These are phyloP conservation scores for Plasmodium gaboni DNA, from an alignment of 169 alveolate species.

Conservation along the genomic window DNA sequence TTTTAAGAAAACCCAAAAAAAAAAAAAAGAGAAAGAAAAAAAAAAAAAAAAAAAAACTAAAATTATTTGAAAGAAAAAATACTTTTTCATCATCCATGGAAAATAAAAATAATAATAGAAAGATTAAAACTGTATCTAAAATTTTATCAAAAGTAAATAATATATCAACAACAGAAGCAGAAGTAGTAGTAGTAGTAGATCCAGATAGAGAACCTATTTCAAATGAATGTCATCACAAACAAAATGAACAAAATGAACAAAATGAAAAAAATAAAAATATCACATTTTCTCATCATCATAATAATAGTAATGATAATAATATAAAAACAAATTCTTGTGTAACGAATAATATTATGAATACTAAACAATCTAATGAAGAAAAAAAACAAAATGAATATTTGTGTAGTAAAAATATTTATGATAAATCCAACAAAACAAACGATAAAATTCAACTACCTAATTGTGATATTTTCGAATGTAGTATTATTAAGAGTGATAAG, in stretches of 20 bases:
- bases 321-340: neutral
- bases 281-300: neutral
- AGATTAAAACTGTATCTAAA: too few species aligned
- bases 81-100: neutral
- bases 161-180: neutral
- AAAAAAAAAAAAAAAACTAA: neutral
- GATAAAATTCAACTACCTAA: too few species aligned
- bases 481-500: neutral
- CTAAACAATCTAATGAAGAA: too few species aligned
- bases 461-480: neutral
- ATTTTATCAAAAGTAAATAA: too few species aligned
- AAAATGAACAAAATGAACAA: neutral
- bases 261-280: neutral
- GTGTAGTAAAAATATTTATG: too few species aligned
- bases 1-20: constrained; percentile 5
- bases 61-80: neutral
- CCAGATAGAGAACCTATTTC: neutral
- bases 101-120: neutral
- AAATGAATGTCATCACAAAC: too few species aligned
- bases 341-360: too few species aligned
- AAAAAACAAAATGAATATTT: too few species aligned
- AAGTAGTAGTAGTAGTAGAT: neutral
- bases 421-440: too few species aligned
- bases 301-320: neutral
- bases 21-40: neutral